Conservation (phyloP, 805 yeast genomes). For the Wickerhamiella spandovensis region DNA sequence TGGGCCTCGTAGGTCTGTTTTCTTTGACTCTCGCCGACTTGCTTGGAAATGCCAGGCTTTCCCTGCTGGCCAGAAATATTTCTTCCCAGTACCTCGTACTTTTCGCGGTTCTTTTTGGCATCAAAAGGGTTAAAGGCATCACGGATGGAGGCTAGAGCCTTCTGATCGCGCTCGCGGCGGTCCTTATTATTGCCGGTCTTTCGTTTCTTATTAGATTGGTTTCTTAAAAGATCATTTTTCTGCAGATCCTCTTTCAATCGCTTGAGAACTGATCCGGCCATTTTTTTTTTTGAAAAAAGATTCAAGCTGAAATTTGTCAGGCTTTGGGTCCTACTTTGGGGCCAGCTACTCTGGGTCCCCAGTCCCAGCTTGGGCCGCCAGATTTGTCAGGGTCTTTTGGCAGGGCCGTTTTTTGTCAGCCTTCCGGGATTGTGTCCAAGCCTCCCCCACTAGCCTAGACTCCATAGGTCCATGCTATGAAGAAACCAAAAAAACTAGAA, state of each 20-base stretch:
- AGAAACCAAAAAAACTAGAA: no score
- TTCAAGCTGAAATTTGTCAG: background rate
- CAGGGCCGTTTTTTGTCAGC: no score
- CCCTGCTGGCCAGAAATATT: conserved; percentile 16
- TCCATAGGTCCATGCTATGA: no score
- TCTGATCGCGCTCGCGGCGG: conserved; percentile 28
- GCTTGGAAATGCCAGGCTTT: conserved; percentile 58
- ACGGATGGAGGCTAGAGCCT: conserved; percentile 48
- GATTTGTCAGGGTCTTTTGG: no score
- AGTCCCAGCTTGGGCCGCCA: no score
- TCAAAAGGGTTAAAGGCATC: conserved; percentile 87
- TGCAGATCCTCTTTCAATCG: conserved; percentile 28
- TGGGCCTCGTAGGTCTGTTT: conserved; percentile 49
- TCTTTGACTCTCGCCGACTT: conserved; percentile 53
- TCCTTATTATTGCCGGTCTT: conserved; percentile 33
- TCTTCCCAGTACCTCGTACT: conserved; percentile 34
- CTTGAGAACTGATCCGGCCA: conserved; percentile 18
- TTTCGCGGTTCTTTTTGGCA: conserved; percentile 52
- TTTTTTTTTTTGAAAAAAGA: background rate
- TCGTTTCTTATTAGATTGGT: conserved; percentile 29
- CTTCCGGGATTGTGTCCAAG: no score
- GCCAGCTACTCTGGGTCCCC: no score
- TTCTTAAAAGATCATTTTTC: conserved; percentile 34
- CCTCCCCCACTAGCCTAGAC: no score
- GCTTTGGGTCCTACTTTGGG: no score